Percentiles rank a stretch among this genome's conserved stretches.
Conservation (phyloP, 305 asterid genomes). For the Fraxinus baroniana region DNA sequence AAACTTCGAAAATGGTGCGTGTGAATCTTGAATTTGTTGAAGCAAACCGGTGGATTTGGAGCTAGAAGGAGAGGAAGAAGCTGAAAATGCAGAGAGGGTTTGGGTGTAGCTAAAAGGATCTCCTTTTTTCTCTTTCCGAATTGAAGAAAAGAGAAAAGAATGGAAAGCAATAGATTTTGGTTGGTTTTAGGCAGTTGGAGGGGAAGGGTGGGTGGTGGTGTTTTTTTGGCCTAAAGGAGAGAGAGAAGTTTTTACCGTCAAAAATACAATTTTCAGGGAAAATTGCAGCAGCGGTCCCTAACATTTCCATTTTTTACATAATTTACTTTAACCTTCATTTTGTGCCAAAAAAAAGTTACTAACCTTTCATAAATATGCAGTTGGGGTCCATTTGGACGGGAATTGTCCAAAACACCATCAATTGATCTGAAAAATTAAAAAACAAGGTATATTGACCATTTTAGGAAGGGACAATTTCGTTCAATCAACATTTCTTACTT, state of each 20-base stretch:
- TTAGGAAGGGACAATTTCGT: not conserved
- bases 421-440: too few species aligned
- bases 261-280: not conserved
- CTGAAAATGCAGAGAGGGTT: slow-evolving; percentile 37
- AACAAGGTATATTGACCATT: too few species aligned
- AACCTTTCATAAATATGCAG: not conserved
- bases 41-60: slow-evolving; percentile 17
- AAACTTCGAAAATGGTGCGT: slow-evolving; percentile 6
- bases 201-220: not conserved
- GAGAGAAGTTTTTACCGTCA: not conserved
- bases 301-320: too few species aligned
- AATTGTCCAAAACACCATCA: not conserved
- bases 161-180: not conserved
- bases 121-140: not conserved
- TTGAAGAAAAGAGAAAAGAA: not conserved
- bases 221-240: not conserved
- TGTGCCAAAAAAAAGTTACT: too few species aligned
- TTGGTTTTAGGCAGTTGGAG: slow-evolving; percentile 5
- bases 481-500: not conserved
- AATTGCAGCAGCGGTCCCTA: not conserved
- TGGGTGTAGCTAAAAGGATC: not conserved
- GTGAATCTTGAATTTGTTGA: not conserved
- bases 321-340: not conserved
- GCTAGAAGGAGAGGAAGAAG: slow-evolving; percentile 23
- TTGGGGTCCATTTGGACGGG: not conserved